Evolutionary conservation across 1,284 basidiomycete genomes (phyloP).

Genomic region (Leccinum subrobustum): DNA sequence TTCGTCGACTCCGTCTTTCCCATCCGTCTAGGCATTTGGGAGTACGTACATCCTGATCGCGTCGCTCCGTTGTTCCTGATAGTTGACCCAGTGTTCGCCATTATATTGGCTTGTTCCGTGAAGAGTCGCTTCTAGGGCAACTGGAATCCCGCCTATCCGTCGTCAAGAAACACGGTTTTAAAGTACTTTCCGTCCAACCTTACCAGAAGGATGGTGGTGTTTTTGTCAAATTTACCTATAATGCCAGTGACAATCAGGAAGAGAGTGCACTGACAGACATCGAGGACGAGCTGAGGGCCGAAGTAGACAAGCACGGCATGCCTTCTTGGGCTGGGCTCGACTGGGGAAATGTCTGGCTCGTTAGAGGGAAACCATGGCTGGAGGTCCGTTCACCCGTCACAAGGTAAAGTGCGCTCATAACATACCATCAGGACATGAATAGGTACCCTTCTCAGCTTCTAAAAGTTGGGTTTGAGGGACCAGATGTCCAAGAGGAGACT

Average conservation of each 20-base stretch:
- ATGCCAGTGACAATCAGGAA: constrained; percentile 31
- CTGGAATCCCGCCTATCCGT: constrained; percentile 49
- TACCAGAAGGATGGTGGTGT: constrained; percentile 83
- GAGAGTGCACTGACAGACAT: constrained; percentile 49
- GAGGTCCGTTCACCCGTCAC: constrained; percentile 52
- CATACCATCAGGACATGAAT: constrained; percentile 73
- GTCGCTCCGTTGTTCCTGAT: constrained; percentile 6
- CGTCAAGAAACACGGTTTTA: constrained; percentile 55
- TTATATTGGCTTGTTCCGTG: constrained; percentile 55
- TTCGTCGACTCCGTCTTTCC: constrained; percentile 63
- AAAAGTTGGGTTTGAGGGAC: constrained; percentile 83
- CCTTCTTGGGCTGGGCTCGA: constrained; percentile 62
- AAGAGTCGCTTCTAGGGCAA: constrained; percentile 51
- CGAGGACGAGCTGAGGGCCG: constrained; percentile 44
- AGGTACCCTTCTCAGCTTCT: constrained; percentile 75
- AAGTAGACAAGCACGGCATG: constrained; percentile 47
- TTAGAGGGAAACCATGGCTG: constrained; percentile 80
- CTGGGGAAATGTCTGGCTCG: constrained; percentile 70
- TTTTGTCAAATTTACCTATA: constrained; percentile 79
- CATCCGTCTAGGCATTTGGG: constrained; percentile 47
- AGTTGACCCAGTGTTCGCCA: constrained; percentile 51
- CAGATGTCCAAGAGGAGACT: constrained; percentile 78
- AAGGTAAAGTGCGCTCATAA: constrained; percentile 1
- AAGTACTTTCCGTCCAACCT: constrained; percentile 56
- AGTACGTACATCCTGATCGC: constrained; percentile 39